phyloP scores from a whole-genome alignment of 108 stramenopile species.

The Ochromonas danica region DNA sequence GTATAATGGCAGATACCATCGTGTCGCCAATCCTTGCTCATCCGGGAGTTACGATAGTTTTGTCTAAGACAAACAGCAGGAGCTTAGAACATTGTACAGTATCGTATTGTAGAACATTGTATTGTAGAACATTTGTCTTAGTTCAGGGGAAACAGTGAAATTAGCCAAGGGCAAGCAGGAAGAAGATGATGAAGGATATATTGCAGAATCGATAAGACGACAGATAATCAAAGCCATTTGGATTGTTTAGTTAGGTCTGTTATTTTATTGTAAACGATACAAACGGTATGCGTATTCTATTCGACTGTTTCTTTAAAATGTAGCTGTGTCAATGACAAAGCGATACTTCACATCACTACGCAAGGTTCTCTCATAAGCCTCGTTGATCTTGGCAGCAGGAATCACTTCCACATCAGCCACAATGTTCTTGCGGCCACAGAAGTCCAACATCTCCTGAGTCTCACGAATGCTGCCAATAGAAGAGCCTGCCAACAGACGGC shows the following conservation, averaged over 20 bases:
- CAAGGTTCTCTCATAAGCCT: constrained; percentile 14
- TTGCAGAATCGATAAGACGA: not conserved
- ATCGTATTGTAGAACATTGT: too few relatives aligned
- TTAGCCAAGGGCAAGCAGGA: not conserved
- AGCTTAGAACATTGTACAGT: too few relatives aligned
- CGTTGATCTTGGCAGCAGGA: not conserved
- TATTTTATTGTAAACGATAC: not conserved
- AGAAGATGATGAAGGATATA: not conserved
- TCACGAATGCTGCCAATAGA: constrained; percentile 38
- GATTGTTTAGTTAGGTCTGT: not conserved
- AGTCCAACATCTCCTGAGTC: constrained; percentile 41
- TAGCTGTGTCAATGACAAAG: constrained; percentile 30
- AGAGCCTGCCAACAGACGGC: constrained; percentile 27
- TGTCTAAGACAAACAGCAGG: too few relatives aligned
- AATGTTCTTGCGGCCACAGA: constrained; percentile 36
- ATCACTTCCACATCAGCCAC: constrained; percentile 55
- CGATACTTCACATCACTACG: constrained; percentile 29
- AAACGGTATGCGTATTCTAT: not conserved
- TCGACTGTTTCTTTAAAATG: not conserved
- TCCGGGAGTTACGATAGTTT: too few relatives aligned
- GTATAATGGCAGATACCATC: too few relatives aligned
- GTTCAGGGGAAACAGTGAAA: not conserved
- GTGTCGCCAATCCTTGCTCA: too few relatives aligned
- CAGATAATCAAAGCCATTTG: not conserved
- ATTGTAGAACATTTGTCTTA: not conserved